Evolutionary conservation across 257 asterid species (phyloP), one percentile per base, ranked within the genome.

Genomic region (Orobanche coerulescens): DNA sequence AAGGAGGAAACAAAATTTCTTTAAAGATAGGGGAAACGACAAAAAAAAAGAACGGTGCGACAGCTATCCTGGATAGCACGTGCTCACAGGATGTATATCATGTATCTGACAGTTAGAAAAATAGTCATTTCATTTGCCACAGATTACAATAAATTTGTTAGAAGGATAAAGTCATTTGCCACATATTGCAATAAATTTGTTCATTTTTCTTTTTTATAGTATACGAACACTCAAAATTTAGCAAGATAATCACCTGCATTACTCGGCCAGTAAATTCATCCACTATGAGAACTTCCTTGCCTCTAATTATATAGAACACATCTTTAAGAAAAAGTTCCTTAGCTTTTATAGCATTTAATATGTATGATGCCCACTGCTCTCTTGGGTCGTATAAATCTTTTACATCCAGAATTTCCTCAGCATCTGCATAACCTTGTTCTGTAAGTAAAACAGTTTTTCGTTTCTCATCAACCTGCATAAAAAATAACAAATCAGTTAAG

Each of bases 201-300:
- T 42, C 46, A 63, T 56, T 46, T 31, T n/a, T 48, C 55, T 58
- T 73, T 11, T 23, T 39, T 51, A 51, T 31, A 64, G 31, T 68
- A 49, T 58, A 54, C 26, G 22, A 12, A 30, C 39, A 53, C 58
- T 46, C 40, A 62, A 62, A 57, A 52, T 42, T 65, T 59, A 69
- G 65, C 59, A 34, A 70, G 66, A 56, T 55, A 26, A 12, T 73
- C 77, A 88, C 98, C 98, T 92, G 98, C 97, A 92, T 92, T 52
- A 92, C 97, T 69, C 98, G 95, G n/a, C 98, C 98, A 51, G 95
- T 86, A 67, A 92, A 92, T 73, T 92, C 97, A 76, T 92, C 98
- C 58, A 92, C 98, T 69, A 92, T 88, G 67, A 92, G 88, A 53
- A 88, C 88, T 76, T 92, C 98, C 73, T 88, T 86, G 73, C 89